Conservation (phyloP, 129 eudicot species). For the Artemisia argyi region DNA sequence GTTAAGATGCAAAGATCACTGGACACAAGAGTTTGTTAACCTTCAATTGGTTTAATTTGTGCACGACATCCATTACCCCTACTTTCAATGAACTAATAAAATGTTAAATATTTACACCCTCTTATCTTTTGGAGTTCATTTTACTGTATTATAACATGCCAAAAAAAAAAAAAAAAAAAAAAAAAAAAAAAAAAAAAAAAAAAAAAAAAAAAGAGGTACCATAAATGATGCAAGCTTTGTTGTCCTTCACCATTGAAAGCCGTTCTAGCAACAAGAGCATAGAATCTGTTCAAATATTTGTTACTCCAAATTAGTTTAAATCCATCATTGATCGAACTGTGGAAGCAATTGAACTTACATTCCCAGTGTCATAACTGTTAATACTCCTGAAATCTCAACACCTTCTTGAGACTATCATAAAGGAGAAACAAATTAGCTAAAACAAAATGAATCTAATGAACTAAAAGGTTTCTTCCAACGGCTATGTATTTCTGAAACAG, state of each 20-base stretch:
- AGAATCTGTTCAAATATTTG: slow-evolving; percentile 60
- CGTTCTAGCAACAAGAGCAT: slow-evolving; percentile 88
- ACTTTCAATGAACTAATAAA: background rate
- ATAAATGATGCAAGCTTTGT: slow-evolving; percentile 92
- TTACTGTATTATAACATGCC: background rate
- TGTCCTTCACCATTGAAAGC: slow-evolving; percentile 97
- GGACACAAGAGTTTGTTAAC: background rate
- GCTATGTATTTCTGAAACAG: background rate
- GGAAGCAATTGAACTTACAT: slow-evolving; percentile 59
- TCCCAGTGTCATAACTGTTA: slow-evolving; percentile 97
- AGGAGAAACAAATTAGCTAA: slow-evolving; percentile 20
- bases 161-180: background rate
- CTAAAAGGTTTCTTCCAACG: background rate
- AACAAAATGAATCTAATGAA: slow-evolving; percentile 1
- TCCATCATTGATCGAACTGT: slow-evolving; percentile 1
- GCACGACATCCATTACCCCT: background rate
- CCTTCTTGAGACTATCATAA: slow-evolving; percentile 83
- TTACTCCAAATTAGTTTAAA: slow-evolving; percentile 17
- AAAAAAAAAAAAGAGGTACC: slow-evolving; percentile 35
- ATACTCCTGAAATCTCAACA: slow-evolving; percentile 85
- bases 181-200: too few species aligned
- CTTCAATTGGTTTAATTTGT: background rate
- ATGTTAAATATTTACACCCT: background rate
- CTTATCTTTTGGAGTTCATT: slow-evolving; percentile 2
- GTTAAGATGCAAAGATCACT: slow-evolving; percentile 1